Percentiles rank a stretch among this genome's conserved stretches.
phyloP scores from a whole-genome alignment of 805 yeast genomes.

The Nematodospora valgi region DNA sequence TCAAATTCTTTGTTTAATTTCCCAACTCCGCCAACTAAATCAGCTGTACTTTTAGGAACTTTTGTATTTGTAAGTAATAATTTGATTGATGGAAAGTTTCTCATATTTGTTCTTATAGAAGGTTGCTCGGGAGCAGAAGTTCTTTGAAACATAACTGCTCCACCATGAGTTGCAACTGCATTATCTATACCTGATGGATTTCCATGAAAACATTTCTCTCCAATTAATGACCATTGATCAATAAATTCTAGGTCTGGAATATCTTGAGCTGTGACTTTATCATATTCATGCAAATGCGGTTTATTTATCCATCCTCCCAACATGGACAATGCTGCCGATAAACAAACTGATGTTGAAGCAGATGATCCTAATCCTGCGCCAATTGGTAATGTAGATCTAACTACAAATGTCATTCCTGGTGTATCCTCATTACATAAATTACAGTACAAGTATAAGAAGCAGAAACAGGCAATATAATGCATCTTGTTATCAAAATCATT shows the following conservation, averaged over 20 bases:
- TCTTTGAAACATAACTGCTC: constrained; percentile 88
- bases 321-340: constrained; percentile 69
- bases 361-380: constrained; percentile 98
- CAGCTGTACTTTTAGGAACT: constrained; percentile 85
- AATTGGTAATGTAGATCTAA: constrained; percentile 83
- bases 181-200: constrained; percentile 97
- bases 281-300: constrained; percentile 33
- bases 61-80: constrained; percentile 79
- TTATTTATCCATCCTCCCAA: constrained; percentile 52
- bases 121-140: constrained; percentile 48
- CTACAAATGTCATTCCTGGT: constrained; percentile 56
- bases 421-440: constrained; percentile 48
- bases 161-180: constrained; percentile 93
- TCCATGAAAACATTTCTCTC: constrained; percentile 94
- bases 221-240: constrained; percentile 85
- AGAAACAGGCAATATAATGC: constrained; percentile 75
- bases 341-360: constrained; percentile 83
- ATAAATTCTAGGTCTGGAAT: constrained; percentile 53
- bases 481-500: constrained; percentile 47
- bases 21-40: constrained; percentile 74
- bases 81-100: constrained; percentile 69
- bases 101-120: constrained; percentile 62
- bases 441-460: constrained; percentile 76
- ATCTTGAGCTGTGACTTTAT: constrained; percentile 27
- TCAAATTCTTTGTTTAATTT: constrained; percentile 52